These are phyloP conservation scores for Tolypocladium tropicale DNA, from an alignment of 2,329 filamentous ascomycete genomes.

Conservation along the genomic window DNA sequence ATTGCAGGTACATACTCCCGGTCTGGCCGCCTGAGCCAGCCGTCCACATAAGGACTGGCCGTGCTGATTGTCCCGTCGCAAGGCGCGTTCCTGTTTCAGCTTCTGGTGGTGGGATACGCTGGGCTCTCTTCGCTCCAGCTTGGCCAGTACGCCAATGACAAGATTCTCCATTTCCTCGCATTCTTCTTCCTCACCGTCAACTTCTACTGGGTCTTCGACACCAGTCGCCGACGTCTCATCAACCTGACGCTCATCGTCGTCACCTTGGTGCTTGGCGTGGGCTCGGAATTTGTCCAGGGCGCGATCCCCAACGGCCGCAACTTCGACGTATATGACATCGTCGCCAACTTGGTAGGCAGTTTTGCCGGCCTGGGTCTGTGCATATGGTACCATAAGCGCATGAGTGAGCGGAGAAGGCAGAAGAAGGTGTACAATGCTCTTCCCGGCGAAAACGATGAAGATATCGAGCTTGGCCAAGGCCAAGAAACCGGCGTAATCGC, in stretches of 20 bases:
- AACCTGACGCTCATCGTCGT: constrained; percentile 76
- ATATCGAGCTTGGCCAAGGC: constrained; percentile 68
- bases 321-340: constrained; percentile 74
- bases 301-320: constrained; percentile 62
- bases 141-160: constrained; percentile 64
- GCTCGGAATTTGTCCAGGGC: constrained; percentile 66
- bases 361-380: constrained; percentile 61
- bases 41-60: not conserved
- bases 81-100: constrained; percentile 62
- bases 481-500: constrained; percentile 58
- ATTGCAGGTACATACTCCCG: constrained; percentile 65
- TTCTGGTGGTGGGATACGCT: constrained; percentile 67
- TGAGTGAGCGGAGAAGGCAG: constrained; percentile 77
- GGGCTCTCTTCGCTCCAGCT: constrained; percentile 60
- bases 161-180: constrained; percentile 73
- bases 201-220: constrained; percentile 98
- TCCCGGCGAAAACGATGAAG: constrained; percentile 50
- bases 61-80: constrained; percentile 3
- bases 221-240: constrained; percentile 71
- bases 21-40: constrained; percentile 1
- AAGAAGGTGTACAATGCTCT: constrained; percentile 64
- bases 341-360: constrained; percentile 79
- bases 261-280: constrained; percentile 60
- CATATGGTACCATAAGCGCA: constrained; percentile 88
- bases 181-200: constrained; percentile 81